Evolutionary conservation across 495 filamentous ascomycete genomes (phyloP), one percentile per base, ranked within the genome.

Genomic region (Podospora sp.): DNA sequence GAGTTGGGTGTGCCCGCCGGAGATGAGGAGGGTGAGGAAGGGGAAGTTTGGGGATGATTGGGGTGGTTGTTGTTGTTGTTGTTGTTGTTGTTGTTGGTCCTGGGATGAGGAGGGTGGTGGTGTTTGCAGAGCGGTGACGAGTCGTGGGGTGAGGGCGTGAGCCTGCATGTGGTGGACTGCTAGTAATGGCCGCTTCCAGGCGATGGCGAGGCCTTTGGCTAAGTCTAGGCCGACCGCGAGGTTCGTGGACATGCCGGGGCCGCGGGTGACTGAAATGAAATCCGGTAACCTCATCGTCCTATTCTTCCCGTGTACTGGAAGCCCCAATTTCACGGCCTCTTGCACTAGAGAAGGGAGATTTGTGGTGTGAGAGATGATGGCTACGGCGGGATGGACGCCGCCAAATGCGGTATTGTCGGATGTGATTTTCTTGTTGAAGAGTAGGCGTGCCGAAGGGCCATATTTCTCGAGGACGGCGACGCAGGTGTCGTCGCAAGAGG

Each of bases 101-200:
- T 6, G 11, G 11, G 8, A 12, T 57, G 27, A 40, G 55, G 27
- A 40, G 55, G 46, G 18, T 36, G 62, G 9, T 61, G 51, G 36
- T 63, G 26, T 16, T 6, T 49, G 20, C 36, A 96, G 76, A 2
- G 90, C 90, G 11, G 82, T 76, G 1, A 92, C 87, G n/a, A 99
- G 86, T 2, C 91, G 85, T 7, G 94, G 91, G 6, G 95, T 98
- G 57, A 99, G 76, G 2, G 94, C 87, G 76, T 99, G 95, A 16
- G 94, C 95, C 74, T 97, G 94, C 95, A 99, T 98, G 76, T 99
- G 95, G 72, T 99, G 89, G 0, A 97, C 92, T 0, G 87, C 95
- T 2, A 97, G 74, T 27, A 98, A 78, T 2, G 94, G 93, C 2
- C 92, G 81, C 59, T 89, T 83, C 91, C 90, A 94, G 36, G 90